Base-by-base conservation (phyloP, 192 early-diverging fungal species). In the Coemansia sp. region DNA sequence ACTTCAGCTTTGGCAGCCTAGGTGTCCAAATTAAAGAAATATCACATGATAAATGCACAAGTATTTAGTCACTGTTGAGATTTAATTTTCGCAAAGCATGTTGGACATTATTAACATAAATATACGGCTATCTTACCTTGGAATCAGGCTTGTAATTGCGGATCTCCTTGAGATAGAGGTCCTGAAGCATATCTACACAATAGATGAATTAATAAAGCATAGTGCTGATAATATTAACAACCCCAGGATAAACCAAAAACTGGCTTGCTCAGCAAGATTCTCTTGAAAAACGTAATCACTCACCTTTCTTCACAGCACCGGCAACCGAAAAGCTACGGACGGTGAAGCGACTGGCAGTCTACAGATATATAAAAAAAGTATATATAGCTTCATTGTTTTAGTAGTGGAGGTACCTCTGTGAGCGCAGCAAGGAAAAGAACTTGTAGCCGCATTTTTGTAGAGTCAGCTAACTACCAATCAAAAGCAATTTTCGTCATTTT, bases 131-230 rank as follows among this genome's bases (percentile, higher is more conserved):
- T 18, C 18, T 43, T 70, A 70, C 77, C 72, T 69, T 70, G 45
- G 71, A 39, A 35, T 74, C 72, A 21, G 77, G 72, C 77, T 75
- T 74, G 65, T 80, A 80, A 49, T 31, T 61, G 66, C 77, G 77
- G 69, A 80, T 75, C 61, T 80, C 77, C 69, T 71, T 74, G 35
- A 80, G 69, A 28, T 80, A 80, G 23, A 80, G 45, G 29, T 80
- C 77, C 70, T 75, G 71, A 34, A 80, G 64, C 33, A 80, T 49
- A 39, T 80, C 75, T 78, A 73, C 40, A 58, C 18, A 16, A 16
- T 18, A 43, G 18, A 43, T 43, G 13, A 34, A 10, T 13, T 15
- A 25, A 43, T 12, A 52, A 30, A 56, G 31, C 2, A 56, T 34
- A 8, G 34, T 8, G 3, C 34, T 34, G 34, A 8, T 34, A 8